phyloP scores from a whole-genome alignment of 148 eudicot species.

The Camellia sinensis region DNA sequence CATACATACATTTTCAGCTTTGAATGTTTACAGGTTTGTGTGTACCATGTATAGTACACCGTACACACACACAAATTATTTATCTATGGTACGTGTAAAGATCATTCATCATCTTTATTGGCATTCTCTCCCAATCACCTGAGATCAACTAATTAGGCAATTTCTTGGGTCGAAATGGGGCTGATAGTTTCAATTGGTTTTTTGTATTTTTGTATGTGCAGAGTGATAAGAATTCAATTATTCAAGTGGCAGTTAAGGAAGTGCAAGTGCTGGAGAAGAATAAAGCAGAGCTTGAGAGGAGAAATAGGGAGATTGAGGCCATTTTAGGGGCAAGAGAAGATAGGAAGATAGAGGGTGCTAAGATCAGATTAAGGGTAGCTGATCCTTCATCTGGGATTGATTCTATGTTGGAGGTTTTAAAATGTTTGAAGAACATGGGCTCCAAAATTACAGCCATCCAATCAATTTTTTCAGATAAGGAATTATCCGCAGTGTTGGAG shows the following conservation, averaged over 20 bases:
- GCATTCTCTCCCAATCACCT: too few relatives aligned
- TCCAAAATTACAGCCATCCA: constrained; percentile 27
- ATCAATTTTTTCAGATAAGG: constrained; percentile 25
- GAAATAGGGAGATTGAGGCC: constrained; percentile 17
- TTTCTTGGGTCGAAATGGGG: too few relatives aligned
- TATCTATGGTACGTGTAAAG: too few relatives aligned
- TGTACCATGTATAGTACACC: too few relatives aligned
- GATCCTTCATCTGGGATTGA: constrained; percentile 40
- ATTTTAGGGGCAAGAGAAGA: constrained; percentile 1
- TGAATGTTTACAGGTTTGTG: background rate
- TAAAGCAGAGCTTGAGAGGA: constrained; percentile 30
- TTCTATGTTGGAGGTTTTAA: constrained; percentile 41
- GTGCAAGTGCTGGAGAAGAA: constrained; percentile 19
- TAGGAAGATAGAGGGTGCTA: constrained; percentile 9
- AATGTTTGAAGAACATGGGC: constrained; percentile 27
- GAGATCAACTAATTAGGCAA: too few relatives aligned
- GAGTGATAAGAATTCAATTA: constrained; percentile 41
- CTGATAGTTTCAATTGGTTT: background rate
- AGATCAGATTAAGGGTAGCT: constrained; percentile 29
- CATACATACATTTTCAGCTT: background rate
- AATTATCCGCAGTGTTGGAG: constrained; percentile 27
- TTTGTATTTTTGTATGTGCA: constrained; percentile 12
- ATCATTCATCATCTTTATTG: too few relatives aligned
- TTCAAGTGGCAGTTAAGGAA: constrained; percentile 28
- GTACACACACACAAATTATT: too few relatives aligned